These are phyloP conservation scores for Diaporthe humulicola DNA, from an alignment of 2,329 filamentous ascomycete species.

Conservation along the genomic window DNA sequence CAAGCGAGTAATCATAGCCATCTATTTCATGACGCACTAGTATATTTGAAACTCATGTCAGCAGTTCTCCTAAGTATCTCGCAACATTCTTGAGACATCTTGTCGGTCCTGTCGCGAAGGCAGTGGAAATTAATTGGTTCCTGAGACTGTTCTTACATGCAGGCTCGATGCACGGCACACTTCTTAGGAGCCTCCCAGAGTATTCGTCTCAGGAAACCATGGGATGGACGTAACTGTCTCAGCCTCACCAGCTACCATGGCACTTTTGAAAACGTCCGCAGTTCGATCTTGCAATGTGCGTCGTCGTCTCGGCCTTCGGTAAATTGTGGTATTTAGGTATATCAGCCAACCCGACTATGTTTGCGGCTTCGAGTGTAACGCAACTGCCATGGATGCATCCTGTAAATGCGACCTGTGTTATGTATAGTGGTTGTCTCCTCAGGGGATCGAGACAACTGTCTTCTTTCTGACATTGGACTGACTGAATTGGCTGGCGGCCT, in stretches of 20 bases:
- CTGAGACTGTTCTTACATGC: too few species aligned
- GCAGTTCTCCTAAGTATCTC: not conserved
- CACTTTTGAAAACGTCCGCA: not conserved
- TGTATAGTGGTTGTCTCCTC: not conserved
- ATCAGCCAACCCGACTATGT: not conserved
- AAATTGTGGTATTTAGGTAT: not conserved
- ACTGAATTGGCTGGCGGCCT: too few species aligned
- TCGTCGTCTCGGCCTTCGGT: too few species aligned
- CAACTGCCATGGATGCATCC: not conserved
- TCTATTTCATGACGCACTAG: too few species aligned
- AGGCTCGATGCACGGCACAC: not conserved
- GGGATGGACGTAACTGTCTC: not conserved
- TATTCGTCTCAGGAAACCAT: not conserved
- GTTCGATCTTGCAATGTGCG: not conserved
- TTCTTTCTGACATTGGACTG: too few species aligned
- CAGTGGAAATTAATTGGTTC: not conserved
- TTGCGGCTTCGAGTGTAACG: not conserved
- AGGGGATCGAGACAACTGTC: not conserved
- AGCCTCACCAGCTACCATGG: not conserved
- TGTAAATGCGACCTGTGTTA: too few species aligned
- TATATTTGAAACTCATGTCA: too few species aligned
- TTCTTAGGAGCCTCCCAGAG: not conserved
- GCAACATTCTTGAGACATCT: too few species aligned
- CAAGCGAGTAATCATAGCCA: not conserved
- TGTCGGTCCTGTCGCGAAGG: accelerated